phyloP scores from a whole-genome alignment of 2,329 filamentous ascomycete species.

The Fusarium torreyae region DNA sequence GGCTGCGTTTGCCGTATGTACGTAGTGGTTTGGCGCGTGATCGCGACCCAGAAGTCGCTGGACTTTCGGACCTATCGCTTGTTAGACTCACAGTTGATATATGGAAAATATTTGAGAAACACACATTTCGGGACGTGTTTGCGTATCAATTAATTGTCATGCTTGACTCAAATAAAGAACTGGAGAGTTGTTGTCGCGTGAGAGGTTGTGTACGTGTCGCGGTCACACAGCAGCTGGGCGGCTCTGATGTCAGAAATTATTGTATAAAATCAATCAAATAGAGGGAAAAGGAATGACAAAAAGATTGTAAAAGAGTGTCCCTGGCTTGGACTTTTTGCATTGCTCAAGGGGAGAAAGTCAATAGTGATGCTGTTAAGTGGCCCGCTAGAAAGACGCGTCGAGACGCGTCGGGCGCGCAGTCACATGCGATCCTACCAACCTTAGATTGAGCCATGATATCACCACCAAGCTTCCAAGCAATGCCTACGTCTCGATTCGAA shows the following conservation, averaged over 20 bases:
- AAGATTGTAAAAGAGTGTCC: neutral
- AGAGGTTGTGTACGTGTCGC: neutral
- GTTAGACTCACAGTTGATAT: constrained; percentile 7
- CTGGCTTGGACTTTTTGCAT: neutral
- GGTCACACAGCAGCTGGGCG: accelerated
- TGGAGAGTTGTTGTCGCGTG: neutral
- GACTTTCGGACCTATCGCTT: constrained; percentile 51
- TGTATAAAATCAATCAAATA: neutral
- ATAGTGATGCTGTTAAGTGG: neutral
- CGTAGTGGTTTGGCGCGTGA: constrained; percentile 55
- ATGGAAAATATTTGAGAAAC: accelerated
- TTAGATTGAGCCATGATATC: constrained; percentile 36
- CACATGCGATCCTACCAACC: constrained; percentile 32
- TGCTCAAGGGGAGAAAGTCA: constrained; percentile 1
- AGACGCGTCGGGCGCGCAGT: constrained; percentile 39
- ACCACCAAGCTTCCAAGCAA: neutral
- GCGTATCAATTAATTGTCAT: constrained; percentile 21
- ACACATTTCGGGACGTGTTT: constrained; percentile 13
- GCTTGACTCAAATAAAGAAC: constrained; percentile 1
- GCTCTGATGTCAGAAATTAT: accelerated
- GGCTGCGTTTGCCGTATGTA: constrained; percentile 59
- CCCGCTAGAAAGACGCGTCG: constrained; percentile 39
- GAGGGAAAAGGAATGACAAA: neutral
- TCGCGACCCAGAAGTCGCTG: constrained; percentile 45
- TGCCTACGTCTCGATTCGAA: neutral